These are phyloP conservation scores for Pholiota adiposa DNA, from an alignment of 1,284 basidiomycete genomes.

Conservation along the genomic window DNA sequence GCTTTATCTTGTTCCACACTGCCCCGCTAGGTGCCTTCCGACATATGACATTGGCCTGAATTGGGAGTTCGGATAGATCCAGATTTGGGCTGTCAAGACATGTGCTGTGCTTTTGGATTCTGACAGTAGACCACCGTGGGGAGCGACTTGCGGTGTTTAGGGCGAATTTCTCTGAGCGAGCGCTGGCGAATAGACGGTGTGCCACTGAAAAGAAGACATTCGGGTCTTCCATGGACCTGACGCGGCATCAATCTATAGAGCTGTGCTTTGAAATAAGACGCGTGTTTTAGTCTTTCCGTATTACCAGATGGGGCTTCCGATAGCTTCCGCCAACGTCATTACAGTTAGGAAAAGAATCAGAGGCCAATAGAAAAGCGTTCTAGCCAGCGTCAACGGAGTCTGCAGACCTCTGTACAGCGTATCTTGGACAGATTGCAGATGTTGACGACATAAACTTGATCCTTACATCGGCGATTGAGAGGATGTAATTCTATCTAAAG, in stretches of 20 bases:
- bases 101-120: neutral
- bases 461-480: neutral
- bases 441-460: neutral
- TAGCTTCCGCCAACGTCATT: neutral
- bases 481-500: neutral
- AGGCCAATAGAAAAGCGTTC: neutral
- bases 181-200: slow-evolving; percentile 37
- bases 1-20: slow-evolving; percentile 8
- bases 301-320: neutral
- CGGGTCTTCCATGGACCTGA: neutral
- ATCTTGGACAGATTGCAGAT: neutral
- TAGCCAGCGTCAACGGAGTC: neutral
- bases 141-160: slow-evolving; percentile 4
- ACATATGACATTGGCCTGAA: slow-evolving; percentile 4
- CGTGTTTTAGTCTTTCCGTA: too few species aligned
- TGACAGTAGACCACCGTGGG: too few species aligned
- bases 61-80: slow-evolving; percentile 21
- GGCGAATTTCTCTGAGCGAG: slow-evolving; percentile 17
- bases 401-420: neutral
- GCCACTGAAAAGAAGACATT: neutral
- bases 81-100: slow-evolving; percentile 17
- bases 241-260: slow-evolving; percentile 2
- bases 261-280: too few species aligned
- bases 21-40: neutral
- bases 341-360: neutral